Percentiles rank a stretch among this genome's conserved stretches.
Evolutionary conservation across 1,284 basidiomycete species (phyloP).

Genomic region (Coniferiporia weirii): DNA sequence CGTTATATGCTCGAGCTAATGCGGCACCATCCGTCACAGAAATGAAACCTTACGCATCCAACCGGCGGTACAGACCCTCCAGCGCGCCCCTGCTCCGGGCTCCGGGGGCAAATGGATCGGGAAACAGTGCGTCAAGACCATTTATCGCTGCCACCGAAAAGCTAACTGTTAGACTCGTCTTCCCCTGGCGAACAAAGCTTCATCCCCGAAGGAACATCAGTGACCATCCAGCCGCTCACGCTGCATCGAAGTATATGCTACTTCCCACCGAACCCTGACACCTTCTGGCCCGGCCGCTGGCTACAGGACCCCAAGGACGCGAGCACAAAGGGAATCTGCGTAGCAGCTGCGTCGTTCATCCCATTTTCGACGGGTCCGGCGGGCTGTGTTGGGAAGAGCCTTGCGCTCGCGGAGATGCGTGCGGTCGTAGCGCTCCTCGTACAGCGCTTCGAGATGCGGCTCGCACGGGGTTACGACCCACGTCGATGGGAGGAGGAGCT

Average conservation of each 20-base stretch:
- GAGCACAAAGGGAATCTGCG: neutral
- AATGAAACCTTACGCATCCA: constrained; percentile 11
- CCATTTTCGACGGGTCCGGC: constrained; percentile 15
- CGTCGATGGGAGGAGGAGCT: constrained; percentile 27
- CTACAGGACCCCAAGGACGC: constrained; percentile 19
- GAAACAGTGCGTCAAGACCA: constrained; percentile 3
- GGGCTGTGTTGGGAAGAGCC: constrained; percentile 25
- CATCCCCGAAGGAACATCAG: constrained; percentile 43
- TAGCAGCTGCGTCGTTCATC: constrained; percentile 7
- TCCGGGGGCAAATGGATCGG: constrained; percentile 5
- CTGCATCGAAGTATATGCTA: constrained; percentile 37
- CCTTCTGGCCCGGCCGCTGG: constrained; percentile 40
- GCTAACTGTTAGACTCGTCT: neutral
- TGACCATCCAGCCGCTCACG: constrained; percentile 42
- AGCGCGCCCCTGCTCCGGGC: constrained; percentile 5
- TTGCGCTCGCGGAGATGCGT: constrained; percentile 30
- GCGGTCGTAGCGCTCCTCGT: constrained; percentile 27
- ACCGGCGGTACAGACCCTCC: neutral
- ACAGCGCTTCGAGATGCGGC: constrained; percentile 28
- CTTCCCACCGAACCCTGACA: constrained; percentile 34
- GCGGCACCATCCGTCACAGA: neutral
- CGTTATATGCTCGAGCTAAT: neutral
- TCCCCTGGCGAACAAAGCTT: constrained; percentile 28
- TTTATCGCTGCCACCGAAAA: too few relatives aligned
- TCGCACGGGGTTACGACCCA: constrained; percentile 25